Evolutionary conservation across 306 rosid genomes (phyloP), one percentile per base, ranked within the genome.

Genomic region (Adenanthera pavonina): DNA sequence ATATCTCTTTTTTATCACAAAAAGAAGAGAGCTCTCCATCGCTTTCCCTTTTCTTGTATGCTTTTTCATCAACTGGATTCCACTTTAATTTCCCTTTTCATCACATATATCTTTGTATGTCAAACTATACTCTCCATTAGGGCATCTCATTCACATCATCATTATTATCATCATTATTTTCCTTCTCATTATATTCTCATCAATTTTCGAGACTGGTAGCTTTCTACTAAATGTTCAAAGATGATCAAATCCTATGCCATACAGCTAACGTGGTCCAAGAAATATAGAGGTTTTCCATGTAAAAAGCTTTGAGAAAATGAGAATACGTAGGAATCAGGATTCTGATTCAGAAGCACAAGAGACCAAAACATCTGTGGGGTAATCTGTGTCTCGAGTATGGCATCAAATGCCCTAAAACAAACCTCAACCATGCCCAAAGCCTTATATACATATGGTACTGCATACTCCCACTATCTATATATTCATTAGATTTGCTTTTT

Each of bases 311-410:
- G 59, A 64, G 79, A 78, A 44, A 38, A 60, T 5, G 8, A 77
- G 77, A 20, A 54, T 47, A 19, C 80, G 13, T 74, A 30, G 35
- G 54, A 71, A 62, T 81, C 59, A 51, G 40, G 43, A 65, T 51
- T 13, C 41, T 16, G 41, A 74, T 25, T 43, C 38, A 52, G 17
- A 74, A 43, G 67, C 82, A 77, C 17, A 53, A 51, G 14, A 20
- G 61, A 7, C 35, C 62, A 46, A 54, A 47, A 19, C 51, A 19
- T 36, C 19, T 46, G 70, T 83, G 83, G 89, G 82, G 72, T 59
- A 76, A 81, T 66, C 57, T 20, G 40, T 79, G 84, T 82, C 83
- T 81, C 89, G 81, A 12, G 54, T 33, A 51, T 36, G 69, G 79
- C 9, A 74, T 61, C 86, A 74, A 78, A 79, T 70, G 78, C 79